Evolutionary conservation across 345 rosid species (phyloP).

Genomic region (Bruguiera parviflora): DNA sequence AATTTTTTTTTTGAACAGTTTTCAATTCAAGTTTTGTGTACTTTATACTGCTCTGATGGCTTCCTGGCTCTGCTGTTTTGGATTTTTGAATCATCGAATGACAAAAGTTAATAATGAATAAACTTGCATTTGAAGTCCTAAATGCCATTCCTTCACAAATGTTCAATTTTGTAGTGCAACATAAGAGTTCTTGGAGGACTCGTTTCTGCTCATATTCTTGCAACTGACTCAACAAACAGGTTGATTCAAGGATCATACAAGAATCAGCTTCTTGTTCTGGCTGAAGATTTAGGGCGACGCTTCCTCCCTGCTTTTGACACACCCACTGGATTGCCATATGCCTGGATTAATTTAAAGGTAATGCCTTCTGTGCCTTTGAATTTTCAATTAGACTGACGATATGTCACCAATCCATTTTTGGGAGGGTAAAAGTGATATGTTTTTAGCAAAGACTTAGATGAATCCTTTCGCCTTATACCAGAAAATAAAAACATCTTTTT

Average conservation of each 20-base stretch:
- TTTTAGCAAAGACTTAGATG: no score
- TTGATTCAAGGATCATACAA: slow-evolving; percentile 69
- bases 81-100: neutral
- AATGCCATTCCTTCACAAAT: slow-evolving; percentile 22
- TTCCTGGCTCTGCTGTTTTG: neutral
- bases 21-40: slow-evolving; percentile 1
- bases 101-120: slow-evolving; percentile 3
- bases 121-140: slow-evolving; percentile 19
- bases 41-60: neutral
- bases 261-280: slow-evolving; percentile 70
- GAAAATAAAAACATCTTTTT: neutral
- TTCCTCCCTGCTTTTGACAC: slow-evolving; percentile 82
- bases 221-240: slow-evolving; percentile 72
- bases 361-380: neutral
- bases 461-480: no score
- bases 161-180: slow-evolving; percentile 72
- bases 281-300: slow-evolving; percentile 87
- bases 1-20: neutral
- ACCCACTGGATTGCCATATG: slow-evolving; percentile 87
- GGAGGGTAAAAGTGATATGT: no score
- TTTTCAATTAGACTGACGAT: slow-evolving; percentile 3
- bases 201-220: slow-evolving; percentile 98
- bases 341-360: slow-evolving; percentile 98
- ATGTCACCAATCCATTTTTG: neutral
- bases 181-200: slow-evolving; percentile 99